Conservation (phyloP, 1,284 basidiomycete genomes). For the Pyrrhoderma lamaoense region DNA sequence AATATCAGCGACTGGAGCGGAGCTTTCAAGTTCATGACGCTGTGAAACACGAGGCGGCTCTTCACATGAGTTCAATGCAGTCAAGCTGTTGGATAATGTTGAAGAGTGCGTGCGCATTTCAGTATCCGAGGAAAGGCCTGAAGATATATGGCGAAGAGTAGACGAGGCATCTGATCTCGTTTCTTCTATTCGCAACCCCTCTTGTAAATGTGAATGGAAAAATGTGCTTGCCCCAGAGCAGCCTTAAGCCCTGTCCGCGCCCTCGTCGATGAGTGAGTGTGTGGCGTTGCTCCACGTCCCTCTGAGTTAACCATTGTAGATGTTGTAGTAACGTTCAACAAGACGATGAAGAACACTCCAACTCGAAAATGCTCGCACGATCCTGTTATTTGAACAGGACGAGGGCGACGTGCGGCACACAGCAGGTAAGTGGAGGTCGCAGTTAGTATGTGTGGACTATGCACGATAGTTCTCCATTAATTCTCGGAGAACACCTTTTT, state of each 20-base stretch:
- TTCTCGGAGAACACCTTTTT: slow-evolving; percentile 8
- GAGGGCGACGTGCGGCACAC: slow-evolving; percentile 5
- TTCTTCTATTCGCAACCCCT: not conserved
- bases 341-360: no score
- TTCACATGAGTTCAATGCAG: slow-evolving; percentile 4
- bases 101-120: no score
- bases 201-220: slow-evolving; percentile 18
- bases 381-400: slow-evolving; percentile 5
- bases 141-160: no score
- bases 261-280: slow-evolving; percentile 5
- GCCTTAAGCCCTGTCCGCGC: slow-evolving; percentile 10
- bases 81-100: not conserved
- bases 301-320: no score
- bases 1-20: not conserved
- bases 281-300: slow-evolving; percentile 8
- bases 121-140: no score
- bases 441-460: slow-evolving; percentile 1
- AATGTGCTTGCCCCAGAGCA: slow-evolving; percentile 12
- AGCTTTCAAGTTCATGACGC: slow-evolving; percentile 5
- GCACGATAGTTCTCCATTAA: slow-evolving; percentile 5
- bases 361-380: slow-evolving; percentile 1
- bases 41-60: slow-evolving; percentile 12
- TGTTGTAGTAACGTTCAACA: no score
- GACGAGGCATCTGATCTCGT: no score
- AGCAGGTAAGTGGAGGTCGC: slow-evolving; percentile 7